Base-by-base conservation (phyloP, 805 yeast species). In the Metschnikowia amazonensis region DNA sequence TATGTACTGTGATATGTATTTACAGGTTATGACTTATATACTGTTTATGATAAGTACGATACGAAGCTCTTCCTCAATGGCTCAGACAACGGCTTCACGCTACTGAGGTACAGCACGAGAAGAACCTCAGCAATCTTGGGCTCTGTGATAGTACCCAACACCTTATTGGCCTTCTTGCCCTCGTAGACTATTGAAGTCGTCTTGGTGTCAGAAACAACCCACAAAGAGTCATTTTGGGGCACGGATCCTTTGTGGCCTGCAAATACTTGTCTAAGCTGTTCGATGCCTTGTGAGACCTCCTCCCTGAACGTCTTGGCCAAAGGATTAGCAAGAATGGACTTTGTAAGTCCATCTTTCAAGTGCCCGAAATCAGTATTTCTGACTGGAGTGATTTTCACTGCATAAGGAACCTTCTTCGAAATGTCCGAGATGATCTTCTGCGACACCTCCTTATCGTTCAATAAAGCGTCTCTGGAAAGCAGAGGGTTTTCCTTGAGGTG, bases 281-380 rank as follows among this genome's bases (percentile, higher is more conserved):
- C 80, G 10, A 90, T 64, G 1, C 97, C 96, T 27, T 67, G 67
- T 31, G 74, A 67, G 5, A 71, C 65, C n/a, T 53, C 51, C 11
- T 65, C 72, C 27, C 72, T 57, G n/a, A 59, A 43, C 20, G 66
- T 63, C 52, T 81, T 81, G 43, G 84, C 78, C 48, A 74, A 67
- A 2, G 84, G 81, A 58, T 80, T 80, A 29, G 88, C 84, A 62
- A 83, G 71, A 38, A 88, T 77, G 16, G 96, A 81, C 61, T 90
- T 84, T 40, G 89, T 77, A 49, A 94, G 77, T 0, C 98, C 98
- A 60, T 94, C 98, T 53, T 86, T 79, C 58, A 92, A 66, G 61
- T 94, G 98, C 51, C 81, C 81, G 65, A 86, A 89, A 65, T 92
- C 97, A 1, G 98, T 92, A 63, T 86, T 89, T 60, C 97, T 79